Conservation (phyloP, 768 basidiomycete species). For the Lactarius tabidus region DNA sequence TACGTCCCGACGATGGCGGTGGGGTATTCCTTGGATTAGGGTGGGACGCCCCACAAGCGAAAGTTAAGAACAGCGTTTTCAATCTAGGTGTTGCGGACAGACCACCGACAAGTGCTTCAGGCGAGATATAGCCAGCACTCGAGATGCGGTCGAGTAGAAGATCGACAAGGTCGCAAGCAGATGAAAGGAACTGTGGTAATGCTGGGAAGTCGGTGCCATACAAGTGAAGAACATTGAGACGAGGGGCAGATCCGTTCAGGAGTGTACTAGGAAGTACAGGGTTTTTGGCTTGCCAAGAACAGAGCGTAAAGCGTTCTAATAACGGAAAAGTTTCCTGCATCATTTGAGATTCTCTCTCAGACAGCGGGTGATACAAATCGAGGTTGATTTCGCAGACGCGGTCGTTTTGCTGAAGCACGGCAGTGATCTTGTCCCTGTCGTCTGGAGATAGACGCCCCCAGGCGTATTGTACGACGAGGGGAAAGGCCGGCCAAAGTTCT, state of each 20-base stretch:
- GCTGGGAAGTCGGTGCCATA: background rate
- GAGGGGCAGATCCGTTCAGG: background rate
- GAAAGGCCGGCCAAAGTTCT: slow-evolving; percentile 3
- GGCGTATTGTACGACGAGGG: background rate
- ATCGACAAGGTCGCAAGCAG: background rate
- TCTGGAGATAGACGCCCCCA: background rate
- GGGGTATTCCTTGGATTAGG: background rate
- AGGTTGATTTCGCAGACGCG: slow-evolving; percentile 5
- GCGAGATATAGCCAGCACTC: background rate
- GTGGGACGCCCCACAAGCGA: background rate
- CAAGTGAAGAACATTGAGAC: background rate
- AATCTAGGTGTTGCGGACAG: background rate
- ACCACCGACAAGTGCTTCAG: background rate
- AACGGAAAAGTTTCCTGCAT: background rate
- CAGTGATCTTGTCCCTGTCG: slow-evolving; percentile 3
- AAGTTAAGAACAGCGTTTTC: background rate
- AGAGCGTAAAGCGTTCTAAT: background rate
- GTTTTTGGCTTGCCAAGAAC: background rate
- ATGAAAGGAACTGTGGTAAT: background rate
- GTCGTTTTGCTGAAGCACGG: background rate
- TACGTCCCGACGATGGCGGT: background rate
- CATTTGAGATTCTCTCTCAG: background rate
- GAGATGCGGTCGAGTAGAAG: background rate
- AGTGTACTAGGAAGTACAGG: background rate
- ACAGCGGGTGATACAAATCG: background rate